Conservation (phyloP, 2,329 filamentous ascomycete species). For the Aspergillus thermomutatus region DNA sequence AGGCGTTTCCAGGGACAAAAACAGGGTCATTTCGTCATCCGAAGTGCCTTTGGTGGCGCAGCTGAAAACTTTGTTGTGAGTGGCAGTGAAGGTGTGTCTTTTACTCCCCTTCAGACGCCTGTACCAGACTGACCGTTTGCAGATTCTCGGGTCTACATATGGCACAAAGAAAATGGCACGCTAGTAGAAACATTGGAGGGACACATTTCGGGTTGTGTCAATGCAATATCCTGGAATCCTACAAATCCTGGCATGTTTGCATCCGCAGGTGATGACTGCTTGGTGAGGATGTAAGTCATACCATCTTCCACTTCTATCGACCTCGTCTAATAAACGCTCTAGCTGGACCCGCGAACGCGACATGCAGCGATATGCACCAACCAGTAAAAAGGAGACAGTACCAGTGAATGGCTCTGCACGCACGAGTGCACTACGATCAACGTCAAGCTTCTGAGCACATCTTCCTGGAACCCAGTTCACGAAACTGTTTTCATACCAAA, state of each 20-base stretch:
- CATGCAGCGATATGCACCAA: slow-evolving; percentile 20
- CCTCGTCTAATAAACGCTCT: slow-evolving; percentile 5
- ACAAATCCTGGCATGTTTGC: slow-evolving; percentile 79
- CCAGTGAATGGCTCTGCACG: slow-evolving; percentile 35
- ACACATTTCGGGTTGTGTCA: slow-evolving; percentile 73
- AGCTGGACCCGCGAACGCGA: slow-evolving; percentile 38
- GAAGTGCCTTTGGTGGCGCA: slow-evolving; percentile 81
- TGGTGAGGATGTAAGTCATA: slow-evolving; percentile 73
- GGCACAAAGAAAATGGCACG: slow-evolving; percentile 79
- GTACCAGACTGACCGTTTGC: slow-evolving; percentile 7
- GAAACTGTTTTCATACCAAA: not conserved
- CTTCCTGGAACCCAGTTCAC: not conserved
- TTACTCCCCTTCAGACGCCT: not conserved
- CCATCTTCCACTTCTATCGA: not conserved
- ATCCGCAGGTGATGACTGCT: slow-evolving; percentile 82
- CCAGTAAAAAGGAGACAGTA: slow-evolving; percentile 26
- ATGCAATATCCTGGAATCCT: slow-evolving; percentile 87
- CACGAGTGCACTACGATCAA: slow-evolving; percentile 42
- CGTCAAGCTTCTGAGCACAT: slow-evolving; percentile 27
- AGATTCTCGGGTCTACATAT: slow-evolving; percentile 76
- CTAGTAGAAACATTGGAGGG: slow-evolving; percentile 73
- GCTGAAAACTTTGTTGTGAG: slow-evolving; percentile 88
- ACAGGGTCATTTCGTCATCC: slow-evolving; percentile 74
- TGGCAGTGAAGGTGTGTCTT: slow-evolving; percentile 74
- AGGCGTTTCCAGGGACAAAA: slow-evolving; percentile 72